Evolutionary conservation across 768 basidiomycete genomes (phyloP), one percentile per base, ranked within the genome.

Genomic region (Suillus brevipes): DNA sequence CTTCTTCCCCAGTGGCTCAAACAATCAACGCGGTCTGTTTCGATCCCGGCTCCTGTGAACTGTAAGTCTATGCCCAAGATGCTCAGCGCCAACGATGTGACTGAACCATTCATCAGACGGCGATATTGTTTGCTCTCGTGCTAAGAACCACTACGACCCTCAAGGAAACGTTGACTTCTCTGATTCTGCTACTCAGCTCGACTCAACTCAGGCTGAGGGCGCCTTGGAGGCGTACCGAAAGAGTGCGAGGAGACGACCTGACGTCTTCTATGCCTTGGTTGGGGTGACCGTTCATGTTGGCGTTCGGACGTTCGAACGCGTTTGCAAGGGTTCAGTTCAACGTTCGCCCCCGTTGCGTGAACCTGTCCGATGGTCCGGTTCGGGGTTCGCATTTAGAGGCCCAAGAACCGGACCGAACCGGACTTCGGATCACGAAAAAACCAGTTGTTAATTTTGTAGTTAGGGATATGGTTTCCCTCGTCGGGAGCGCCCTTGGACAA

Each of bases 31-130:
- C 87, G 91, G 28, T 90, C 90, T 0, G 91, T 92, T 1, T 92
- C 91, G 0, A 92, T 92, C 59, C 91, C 91, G 0, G 91, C 91
- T 0, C 91, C 91, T 0, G 90, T 92, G 0, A 92, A 92, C 68
- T 92, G 91, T 92, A 70, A 70, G 88, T 40, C 38, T 12, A 58
- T 40, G 16, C 9, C 16, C 16, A 13, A 36, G 23, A 52, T 28
- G 23, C 13, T 60, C 20, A 5, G 28, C 18, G 34, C 6, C 18
- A 10, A 36, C 10, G 10, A 58, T 3, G 57, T 28, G n/a, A 34
- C 63, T 56, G 66, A 66, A n/a, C 42, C 23, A 52, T 18, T 31
- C 64, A 45, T 36, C 66, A 92, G 91, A 92, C 71, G 91, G 90
- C 9, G 89, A 92, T 72, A 90, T 89, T 25, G 82, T 87, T n/a